These are phyloP conservation scores for Colletotrichum sp. DNA, from an alignment of 2,329 filamentous ascomycete species.

Conservation along the genomic window DNA sequence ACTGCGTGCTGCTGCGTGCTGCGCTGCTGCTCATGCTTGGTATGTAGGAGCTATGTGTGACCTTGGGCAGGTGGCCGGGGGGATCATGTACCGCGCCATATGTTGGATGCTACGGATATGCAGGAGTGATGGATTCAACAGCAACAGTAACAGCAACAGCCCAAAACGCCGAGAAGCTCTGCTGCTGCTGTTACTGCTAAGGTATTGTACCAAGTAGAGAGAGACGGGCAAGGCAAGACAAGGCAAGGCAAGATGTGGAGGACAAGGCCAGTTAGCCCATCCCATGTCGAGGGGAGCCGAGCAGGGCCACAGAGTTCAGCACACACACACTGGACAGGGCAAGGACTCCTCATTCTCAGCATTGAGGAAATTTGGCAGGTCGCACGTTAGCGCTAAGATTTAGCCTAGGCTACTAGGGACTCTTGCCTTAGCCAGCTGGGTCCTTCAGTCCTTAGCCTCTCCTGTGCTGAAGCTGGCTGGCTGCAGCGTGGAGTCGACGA, in stretches of 20 bases:
- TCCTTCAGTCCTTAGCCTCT: not conserved
- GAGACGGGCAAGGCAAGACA: not conserved
- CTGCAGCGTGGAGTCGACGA: not conserved
- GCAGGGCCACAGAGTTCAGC: not conserved
- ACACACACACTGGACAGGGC: not conserved
- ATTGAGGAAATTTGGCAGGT: not conserved
- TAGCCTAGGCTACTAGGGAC: not conserved
- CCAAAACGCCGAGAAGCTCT: not conserved
- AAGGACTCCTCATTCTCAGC: not conserved
- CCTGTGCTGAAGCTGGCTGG: not conserved
- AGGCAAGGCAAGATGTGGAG: not conserved
- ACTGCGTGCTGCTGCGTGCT: not conserved
- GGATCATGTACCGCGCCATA: not conserved
- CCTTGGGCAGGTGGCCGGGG: not conserved
- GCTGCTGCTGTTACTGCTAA: not conserved
- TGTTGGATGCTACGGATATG: not conserved
- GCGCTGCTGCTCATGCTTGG: not conserved
- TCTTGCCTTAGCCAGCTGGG: not conserved
- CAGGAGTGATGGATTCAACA: not conserved
- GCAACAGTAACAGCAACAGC: not conserved
- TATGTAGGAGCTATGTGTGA: not conserved
- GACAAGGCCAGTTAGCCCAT: not conserved
- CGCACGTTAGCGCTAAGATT: not conserved
- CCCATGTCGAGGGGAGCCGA: not conserved
- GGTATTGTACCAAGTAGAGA: not conserved